These are phyloP conservation scores for Myrica gale DNA, from an alignment of 306 rosid genomes.

Conservation along the genomic window DNA sequence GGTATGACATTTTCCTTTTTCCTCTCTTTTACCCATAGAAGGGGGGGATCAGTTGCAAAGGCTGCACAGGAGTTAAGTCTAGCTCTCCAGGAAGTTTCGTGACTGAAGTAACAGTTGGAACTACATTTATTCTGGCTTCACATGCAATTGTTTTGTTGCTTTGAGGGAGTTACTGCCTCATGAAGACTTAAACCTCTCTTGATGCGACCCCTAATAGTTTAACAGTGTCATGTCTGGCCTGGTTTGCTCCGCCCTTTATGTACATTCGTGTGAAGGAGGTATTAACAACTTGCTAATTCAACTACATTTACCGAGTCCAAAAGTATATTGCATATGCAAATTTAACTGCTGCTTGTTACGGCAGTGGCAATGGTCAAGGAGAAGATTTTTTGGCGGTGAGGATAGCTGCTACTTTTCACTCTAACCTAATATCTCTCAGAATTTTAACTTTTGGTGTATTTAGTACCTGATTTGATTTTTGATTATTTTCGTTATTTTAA, in stretches of 20 bases:
- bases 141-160: constrained; percentile 23
- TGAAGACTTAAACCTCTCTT: constrained; percentile 45
- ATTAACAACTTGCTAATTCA: constrained; percentile 48
- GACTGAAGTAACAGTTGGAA: constrained; percentile 31
- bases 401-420: constrained; percentile 16
- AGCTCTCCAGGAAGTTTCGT: constrained; percentile 77
- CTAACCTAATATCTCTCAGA: constrained; percentile 25
- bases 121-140: neutral
- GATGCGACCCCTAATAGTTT: constrained; percentile 41
- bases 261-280: constrained; percentile 43
- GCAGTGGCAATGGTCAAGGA: constrained; percentile 32
- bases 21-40: constrained; percentile 47
- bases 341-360: constrained; percentile 44
- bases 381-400: constrained; percentile 25
- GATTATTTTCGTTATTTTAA: constrained; percentile 1
- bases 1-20: constrained; percentile 33
- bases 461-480: constrained; percentile 19
- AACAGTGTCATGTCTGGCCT: constrained; percentile 34
- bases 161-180: constrained; percentile 53
- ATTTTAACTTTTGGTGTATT: constrained; percentile 15
- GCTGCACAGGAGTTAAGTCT: constrained; percentile 87
- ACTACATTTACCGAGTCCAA: constrained; percentile 30
- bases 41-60: constrained; percentile 89
- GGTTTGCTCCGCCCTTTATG: constrained; percentile 43
- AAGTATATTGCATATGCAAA: constrained; percentile 34